phyloP scores from a whole-genome alignment of 129 eudicot genomes.

The Logfia minima region DNA sequence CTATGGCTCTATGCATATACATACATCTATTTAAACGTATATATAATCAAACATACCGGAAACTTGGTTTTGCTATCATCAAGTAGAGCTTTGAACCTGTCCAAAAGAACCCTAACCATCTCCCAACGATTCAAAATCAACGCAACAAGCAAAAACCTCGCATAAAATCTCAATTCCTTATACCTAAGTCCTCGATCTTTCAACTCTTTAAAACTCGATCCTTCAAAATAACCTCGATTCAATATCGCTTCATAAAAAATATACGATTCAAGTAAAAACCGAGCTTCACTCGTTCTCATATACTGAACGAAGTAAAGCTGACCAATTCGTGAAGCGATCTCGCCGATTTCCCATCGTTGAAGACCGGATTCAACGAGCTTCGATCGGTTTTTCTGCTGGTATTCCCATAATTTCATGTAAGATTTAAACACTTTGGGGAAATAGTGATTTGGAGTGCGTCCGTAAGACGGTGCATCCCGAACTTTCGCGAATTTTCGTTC shows the following conservation, averaged over 20 bases:
- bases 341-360: conserved; percentile 95
- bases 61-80: conserved; percentile 63
- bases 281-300: conserved; percentile 84
- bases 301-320: conserved; percentile 90
- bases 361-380: conserved; percentile 66
- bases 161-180: conserved; percentile 96
- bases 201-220: conserved; percentile 22
- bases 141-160: conserved; percentile 89
- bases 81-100: conserved; percentile 64
- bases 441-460: conserved; percentile 52
- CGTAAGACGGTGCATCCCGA: conserved; percentile 66
- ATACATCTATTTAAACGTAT: background rate
- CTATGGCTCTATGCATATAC: background rate
- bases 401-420: conserved; percentile 81
- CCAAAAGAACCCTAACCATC: conserved; percentile 62
- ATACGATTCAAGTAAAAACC: conserved; percentile 77
- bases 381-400: conserved; percentile 70
- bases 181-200: conserved; percentile 80
- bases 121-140: conserved; percentile 72
- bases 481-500: conserved; percentile 79
- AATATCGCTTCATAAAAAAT: conserved; percentile 86
- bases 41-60: conserved; percentile 51
- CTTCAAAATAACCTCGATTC: conserved; percentile 67
- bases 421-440: conserved; percentile 85
- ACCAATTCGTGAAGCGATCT: conserved; percentile 96